Base-by-base conservation (phyloP, 345 rosid species). In the Eucalyptus leucophloia region DNA sequence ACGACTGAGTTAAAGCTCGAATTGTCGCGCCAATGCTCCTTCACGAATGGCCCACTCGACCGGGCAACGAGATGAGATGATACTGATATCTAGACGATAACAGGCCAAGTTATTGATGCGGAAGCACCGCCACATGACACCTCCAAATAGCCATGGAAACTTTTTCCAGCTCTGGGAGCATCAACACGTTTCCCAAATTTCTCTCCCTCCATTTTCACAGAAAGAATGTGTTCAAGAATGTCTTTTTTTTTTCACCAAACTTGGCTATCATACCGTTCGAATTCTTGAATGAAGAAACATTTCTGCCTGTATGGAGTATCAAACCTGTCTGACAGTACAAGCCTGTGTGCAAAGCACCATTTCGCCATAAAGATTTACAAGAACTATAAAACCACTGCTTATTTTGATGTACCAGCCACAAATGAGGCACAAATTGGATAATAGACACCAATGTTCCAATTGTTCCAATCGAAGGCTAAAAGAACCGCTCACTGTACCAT, bases 401-500 rank as follows among this genome's bases (percentile, higher is more conserved):
- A 77, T 12, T 77, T 21, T 77, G 47, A 77, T 12, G 83, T 21
- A 40, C 47, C 83, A 86, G 45, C 44, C 62, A 86, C 65, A 37
- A 86, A 23, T 32, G 88, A 4, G 30, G 4, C 88, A 51, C 62
- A 49, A 86, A 86, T 51, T 65, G 85, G 89, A 32, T 69, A 44
- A 72, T 37, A 37, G 83, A 47, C 81, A 2, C 81, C 21, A 44
- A 60, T 67, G 40, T 47, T 32, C 30, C 81, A 62, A 62, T 30
- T 45, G 51, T 49, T 49, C 51, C 51, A 88, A 60, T 34, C 51
- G 17, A 37, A 18, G 53, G 89, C 30, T 50, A 53, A n/a, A 54
- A 13, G 88, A 87, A 62, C 83, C 44, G 9, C 11, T 83, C 86
- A 88, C 89, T 89, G 86, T 88, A 94, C 94, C 97, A 95, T 91